phyloP scores from a whole-genome alignment of 169 alveolate species.

The Eimeria zaria region DNA sequence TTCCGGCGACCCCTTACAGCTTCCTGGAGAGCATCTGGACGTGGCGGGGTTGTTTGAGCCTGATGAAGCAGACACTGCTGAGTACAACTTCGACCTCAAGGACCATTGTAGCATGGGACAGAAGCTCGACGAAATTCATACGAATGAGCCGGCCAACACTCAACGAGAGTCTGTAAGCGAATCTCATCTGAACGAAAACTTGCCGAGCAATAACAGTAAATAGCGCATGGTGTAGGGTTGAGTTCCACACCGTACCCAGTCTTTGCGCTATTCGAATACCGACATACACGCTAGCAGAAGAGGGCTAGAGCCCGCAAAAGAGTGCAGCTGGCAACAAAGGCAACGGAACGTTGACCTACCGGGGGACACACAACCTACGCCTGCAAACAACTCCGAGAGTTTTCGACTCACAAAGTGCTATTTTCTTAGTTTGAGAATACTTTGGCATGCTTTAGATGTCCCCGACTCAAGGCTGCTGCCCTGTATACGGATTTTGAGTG shows the following conservation, averaged over 20 bases:
- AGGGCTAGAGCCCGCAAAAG: not conserved
- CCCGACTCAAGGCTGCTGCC: not conserved
- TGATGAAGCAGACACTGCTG: conserved; percentile 24
- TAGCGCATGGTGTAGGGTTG: not conserved
- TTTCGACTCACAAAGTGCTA: not conserved
- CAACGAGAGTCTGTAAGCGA: not conserved
- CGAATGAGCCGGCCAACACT: not conserved
- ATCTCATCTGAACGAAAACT: conserved; percentile 13
- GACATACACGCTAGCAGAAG: not conserved
- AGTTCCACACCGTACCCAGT: not conserved
- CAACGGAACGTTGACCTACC: not conserved
- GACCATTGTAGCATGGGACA: conserved; percentile 6
- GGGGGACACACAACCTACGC: not conserved
- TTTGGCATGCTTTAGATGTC: not conserved
- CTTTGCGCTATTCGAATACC: not conserved
- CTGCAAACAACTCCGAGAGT: not conserved
- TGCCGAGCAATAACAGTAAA: not conserved
- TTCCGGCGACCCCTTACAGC: not conserved
- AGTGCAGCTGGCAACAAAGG: not conserved
- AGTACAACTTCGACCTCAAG: conserved; percentile 40
- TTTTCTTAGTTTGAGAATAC: not conserved
- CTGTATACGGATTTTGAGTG: not conserved
- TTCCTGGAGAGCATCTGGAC: conserved; percentile 45
- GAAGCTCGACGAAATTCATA: not conserved
- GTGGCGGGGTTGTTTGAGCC: conserved; percentile 59